Evolutionary conservation across 345 rosid genomes (phyloP).

Genomic region (Gossypium arboreum): DNA sequence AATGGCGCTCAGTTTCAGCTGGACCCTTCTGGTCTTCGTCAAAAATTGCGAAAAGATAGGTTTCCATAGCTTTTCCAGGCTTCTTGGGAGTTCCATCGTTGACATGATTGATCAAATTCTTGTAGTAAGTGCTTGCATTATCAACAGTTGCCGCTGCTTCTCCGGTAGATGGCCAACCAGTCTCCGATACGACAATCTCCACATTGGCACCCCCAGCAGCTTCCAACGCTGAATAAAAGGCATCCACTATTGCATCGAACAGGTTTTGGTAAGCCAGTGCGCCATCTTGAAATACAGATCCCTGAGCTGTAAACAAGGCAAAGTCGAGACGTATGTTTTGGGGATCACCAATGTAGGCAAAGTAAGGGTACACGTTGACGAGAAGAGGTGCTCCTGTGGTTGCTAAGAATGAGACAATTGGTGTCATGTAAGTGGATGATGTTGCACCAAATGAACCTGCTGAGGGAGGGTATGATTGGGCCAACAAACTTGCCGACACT

Average conservation of each 20-base stretch:
- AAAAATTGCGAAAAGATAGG: slow-evolving; percentile 17
- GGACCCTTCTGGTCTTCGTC: slow-evolving; percentile 28
- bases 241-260: too few relatives aligned
- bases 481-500: slow-evolving; percentile 1
- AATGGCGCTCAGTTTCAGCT: slow-evolving; percentile 26
- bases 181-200: slow-evolving; percentile 25
- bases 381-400: slow-evolving; percentile 30
- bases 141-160: background rate
- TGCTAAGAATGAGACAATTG: slow-evolving; percentile 15
- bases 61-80: slow-evolving; percentile 16
- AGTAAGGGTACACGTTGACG: slow-evolving; percentile 27
- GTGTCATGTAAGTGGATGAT: background rate
- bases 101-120: too few relatives aligned
- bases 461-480: background rate
- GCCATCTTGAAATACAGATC: slow-evolving; percentile 14
- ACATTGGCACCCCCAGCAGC: slow-evolving; percentile 9
- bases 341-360: slow-evolving; percentile 12
- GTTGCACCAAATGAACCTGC: background rate
- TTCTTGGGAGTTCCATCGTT: slow-evolving; percentile 15
- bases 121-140: too few relatives aligned
- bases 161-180: slow-evolving; percentile 29
- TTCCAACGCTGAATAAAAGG: too few relatives aligned
- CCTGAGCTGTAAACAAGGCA: slow-evolving; percentile 17
- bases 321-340: background rate
- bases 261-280: slow-evolving; percentile 2